These are phyloP conservation scores for Dionaea muscipula DNA, from an alignment of 179 eudicot genomes.

Conservation along the genomic window DNA sequence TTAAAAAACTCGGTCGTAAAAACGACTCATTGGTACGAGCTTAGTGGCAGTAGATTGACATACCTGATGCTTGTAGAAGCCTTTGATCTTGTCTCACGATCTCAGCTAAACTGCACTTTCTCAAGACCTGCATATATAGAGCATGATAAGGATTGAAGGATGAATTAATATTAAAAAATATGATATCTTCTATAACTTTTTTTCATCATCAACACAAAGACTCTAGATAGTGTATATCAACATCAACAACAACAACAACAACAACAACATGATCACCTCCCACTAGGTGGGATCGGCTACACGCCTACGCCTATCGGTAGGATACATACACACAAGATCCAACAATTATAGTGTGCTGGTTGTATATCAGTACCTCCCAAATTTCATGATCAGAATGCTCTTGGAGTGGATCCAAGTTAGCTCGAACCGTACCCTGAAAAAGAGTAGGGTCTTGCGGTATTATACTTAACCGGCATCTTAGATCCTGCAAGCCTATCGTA, in stretches of 20 bases:
- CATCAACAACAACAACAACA: no score
- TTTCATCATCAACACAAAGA: no score
- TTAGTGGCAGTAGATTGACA: not conserved
- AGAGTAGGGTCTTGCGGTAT: conserved; percentile 91
- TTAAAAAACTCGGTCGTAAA: not conserved
- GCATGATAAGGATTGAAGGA: not conserved
- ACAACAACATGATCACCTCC: no score
- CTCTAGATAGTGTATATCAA: no score
- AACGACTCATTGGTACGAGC: not conserved
- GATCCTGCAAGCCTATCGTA: conserved; percentile 53
- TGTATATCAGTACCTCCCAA: conserved; percentile 91
- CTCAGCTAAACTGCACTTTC: conserved; percentile 56
- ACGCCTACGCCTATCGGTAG: no score
- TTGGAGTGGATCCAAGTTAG: conserved; percentile 62
- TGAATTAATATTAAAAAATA: no score
- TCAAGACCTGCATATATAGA: conserved; percentile 48
- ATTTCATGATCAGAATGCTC: conserved; percentile 60
- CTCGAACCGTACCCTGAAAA: conserved; percentile 73
- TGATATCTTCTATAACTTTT: no score
- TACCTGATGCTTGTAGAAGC: conserved; percentile 82
- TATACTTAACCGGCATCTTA: conserved; percentile 65
- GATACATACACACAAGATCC: no score
- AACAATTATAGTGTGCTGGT: no score
- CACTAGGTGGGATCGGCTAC: no score
- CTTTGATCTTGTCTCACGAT: conserved; percentile 51